Evolutionary conservation across 164 flowering plant species (phyloP).

Genomic region (Annona squamosa): DNA sequence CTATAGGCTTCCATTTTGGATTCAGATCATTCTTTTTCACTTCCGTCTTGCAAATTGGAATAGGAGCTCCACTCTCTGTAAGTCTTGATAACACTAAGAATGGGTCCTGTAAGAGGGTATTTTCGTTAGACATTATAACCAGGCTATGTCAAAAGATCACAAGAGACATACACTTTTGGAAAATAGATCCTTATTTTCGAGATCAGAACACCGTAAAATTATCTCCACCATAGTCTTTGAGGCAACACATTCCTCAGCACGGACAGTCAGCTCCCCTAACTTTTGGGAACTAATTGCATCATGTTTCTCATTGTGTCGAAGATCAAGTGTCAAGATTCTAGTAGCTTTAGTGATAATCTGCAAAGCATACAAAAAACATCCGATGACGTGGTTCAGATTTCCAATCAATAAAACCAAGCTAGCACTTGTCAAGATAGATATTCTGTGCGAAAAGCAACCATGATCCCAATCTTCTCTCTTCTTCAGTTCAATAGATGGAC

Average conservation of each 20-base stretch:
- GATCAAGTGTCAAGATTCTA: slow-evolving; percentile 50
- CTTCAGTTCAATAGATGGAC: too few species aligned
- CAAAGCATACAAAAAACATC: slow-evolving; percentile 5
- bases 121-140: not conserved
- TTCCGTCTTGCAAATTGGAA: slow-evolving; percentile 94
- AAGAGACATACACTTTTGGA: slow-evolving; percentile 62
- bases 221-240: slow-evolving; percentile 61
- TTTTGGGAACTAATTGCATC: slow-evolving; percentile 12
- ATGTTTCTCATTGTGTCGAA: slow-evolving; percentile 34
- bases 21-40: slow-evolving; percentile 62
- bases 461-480: too few species aligned
- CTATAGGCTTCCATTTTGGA: slow-evolving; percentile 70
- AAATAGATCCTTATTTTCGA: slow-evolving; percentile 73
- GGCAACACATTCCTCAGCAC: slow-evolving; percentile 74
- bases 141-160: not conserved
- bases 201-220: slow-evolving; percentile 45
- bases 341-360: slow-evolving; percentile 70
- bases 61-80: slow-evolving; percentile 51
- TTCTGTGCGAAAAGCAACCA: too few species aligned
- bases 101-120: slow-evolving; percentile 54
- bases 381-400: not conserved
- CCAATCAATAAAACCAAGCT: not conserved
- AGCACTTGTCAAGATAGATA: too few species aligned
- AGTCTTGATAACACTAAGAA: slow-evolving; percentile 75
- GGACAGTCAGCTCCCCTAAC: slow-evolving; percentile 56